Evolutionary conservation across 495 filamentous ascomycete species (phyloP), one percentile per base, ranked within the genome.

Genomic region (Aspergillus ellipticus): DNA sequence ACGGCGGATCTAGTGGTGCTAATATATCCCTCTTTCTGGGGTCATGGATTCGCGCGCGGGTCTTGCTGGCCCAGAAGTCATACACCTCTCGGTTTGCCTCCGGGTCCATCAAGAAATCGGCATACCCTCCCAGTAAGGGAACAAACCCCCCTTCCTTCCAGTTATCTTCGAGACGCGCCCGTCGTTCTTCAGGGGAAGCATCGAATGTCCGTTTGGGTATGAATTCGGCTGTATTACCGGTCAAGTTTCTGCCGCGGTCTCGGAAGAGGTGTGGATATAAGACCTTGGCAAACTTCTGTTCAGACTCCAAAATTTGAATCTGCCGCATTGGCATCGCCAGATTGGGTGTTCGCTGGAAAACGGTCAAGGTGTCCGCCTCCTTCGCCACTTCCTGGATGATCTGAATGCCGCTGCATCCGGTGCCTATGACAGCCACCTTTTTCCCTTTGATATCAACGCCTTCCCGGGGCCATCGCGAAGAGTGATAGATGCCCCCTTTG

Each of bases 331-430:
- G 74, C 19, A 82, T 60, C 7, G 66, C 66, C 21, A 77, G 41
- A 51, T 78, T 77, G 10, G 77, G 78, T 16, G 78, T 79, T n/a
- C 80, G 69, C 56, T 82, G 79, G 60, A 78, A 82, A 19, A 82
- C 73, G 15, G 58, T 74, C 24, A 82, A 46, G 6, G 72, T 56
- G 6, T 61, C 68, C 4, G 67, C 79, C 9, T 60, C 42, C 10
- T 63, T 62, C 17, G 64, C 73, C 55, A 62, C 53, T 13, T 73
- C 72, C 51, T 82, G 79, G 15, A 70, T 66, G 49, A 79, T 72
- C 54, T 85, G 81, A 4, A 83, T 70, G 0, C 79, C 80, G 2
- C 74, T 69, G 0, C 78, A 72, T 10, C 82, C 82, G 0, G 82
- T 83, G 2, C 82, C 82, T 19, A 85, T 72, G 16, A 53, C 35